Conservation (phyloP, 345 rosid genomes). For the Gynandropsis gynandra region DNA sequence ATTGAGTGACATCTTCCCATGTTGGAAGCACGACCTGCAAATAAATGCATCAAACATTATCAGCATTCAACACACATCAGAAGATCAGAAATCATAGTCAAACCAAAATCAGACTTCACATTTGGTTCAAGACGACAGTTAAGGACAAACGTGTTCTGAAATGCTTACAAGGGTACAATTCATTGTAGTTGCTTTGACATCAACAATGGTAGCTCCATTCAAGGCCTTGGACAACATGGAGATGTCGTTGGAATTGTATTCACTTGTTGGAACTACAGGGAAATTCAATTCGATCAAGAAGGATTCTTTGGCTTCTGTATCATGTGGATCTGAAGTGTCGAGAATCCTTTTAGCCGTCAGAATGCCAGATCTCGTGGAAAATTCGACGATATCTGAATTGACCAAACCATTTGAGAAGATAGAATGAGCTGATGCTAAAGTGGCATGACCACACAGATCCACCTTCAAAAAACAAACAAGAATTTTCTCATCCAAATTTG, state of each 20-base stretch:
- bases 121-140: no score
- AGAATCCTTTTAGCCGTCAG: slow-evolving; percentile 52
- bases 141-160: no score
- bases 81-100: no score
- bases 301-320: slow-evolving; percentile 17
- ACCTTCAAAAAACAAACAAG: slow-evolving; percentile 28
- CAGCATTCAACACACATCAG: no score
- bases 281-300: slow-evolving; percentile 53
- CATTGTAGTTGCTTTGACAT: slow-evolving; percentile 41
- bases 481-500: not conserved
- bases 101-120: no score
- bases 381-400: slow-evolving; percentile 47
- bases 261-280: slow-evolving; percentile 36
- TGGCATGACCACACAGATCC: slow-evolving; percentile 76
- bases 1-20: slow-evolving; percentile 39
- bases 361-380: slow-evolving; percentile 55
- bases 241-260: slow-evolving; percentile 27
- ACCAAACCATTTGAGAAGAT: slow-evolving; percentile 48
- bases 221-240: slow-evolving; percentile 40
- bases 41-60: not conserved
- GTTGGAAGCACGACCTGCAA: slow-evolving; percentile 42
- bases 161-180: slow-evolving; percentile 28
- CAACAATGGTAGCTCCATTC: slow-evolving; percentile 41
- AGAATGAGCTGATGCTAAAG: slow-evolving; percentile 66
- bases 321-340: slow-evolving; percentile 3